Conservation (phyloP, 257 asterid species). For the Penstemon eatonii region DNA sequence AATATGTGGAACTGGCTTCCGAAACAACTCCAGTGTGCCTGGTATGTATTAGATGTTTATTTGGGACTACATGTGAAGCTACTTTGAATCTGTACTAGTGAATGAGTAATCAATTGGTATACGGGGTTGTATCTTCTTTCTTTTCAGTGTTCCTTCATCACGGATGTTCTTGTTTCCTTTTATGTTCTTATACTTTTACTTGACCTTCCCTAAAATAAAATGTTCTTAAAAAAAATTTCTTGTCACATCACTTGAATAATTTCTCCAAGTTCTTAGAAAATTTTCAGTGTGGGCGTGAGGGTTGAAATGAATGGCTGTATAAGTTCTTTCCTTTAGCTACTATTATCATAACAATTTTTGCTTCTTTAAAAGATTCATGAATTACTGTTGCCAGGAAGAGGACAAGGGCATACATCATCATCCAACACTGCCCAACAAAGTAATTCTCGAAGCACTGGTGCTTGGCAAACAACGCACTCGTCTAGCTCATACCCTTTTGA, state of each 20-base stretch:
- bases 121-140: too few relatives aligned
- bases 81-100: constrained; percentile 8
- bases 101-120: constrained; percentile 2
- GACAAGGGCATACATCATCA: constrained; percentile 59
- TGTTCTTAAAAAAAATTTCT: not conserved
- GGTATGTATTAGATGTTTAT: constrained; percentile 44
- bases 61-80: not conserved
- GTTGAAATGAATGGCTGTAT: not conserved
- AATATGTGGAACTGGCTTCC: constrained; percentile 95
- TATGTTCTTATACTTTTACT: too few relatives aligned
- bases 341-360: constrained; percentile 7
- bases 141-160: too few relatives aligned
- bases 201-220: not conserved
- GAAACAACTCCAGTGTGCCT: constrained; percentile 51
- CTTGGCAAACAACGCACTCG: constrained; percentile 67
- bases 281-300: not conserved
- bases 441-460: constrained; percentile 54
- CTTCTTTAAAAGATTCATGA: constrained; percentile 20
- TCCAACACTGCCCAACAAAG: constrained; percentile 54
- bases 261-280: not conserved
- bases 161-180: too few relatives aligned
- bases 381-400: constrained; percentile 59
- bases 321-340: constrained; percentile 11
- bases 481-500: constrained; percentile 51
- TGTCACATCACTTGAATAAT: constrained; percentile 16